Evolutionary conservation across 768 basidiomycete species (phyloP).

Genomic region (Cystobasidium onofrii): DNA sequence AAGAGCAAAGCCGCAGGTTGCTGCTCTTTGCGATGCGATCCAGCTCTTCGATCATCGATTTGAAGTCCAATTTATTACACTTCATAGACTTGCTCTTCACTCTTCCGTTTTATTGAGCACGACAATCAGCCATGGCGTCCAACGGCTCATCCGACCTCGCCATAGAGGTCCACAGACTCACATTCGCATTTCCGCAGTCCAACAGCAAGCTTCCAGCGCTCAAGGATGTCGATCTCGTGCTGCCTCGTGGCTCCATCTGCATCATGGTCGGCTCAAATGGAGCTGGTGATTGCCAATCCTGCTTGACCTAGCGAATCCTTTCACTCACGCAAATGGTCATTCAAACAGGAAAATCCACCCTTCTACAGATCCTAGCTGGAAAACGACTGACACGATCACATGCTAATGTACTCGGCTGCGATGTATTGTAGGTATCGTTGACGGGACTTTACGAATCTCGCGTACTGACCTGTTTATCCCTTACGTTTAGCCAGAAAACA

Average conservation of each 20-base stretch:
- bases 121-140: neutral
- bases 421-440: constrained; percentile 58
- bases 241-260: constrained; percentile 67
- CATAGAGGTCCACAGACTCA: constrained; percentile 42
- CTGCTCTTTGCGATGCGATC: too few relatives aligned
- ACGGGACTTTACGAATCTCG: neutral
- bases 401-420: constrained; percentile 65
- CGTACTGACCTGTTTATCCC: neutral
- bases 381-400: constrained; percentile 65
- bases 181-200: constrained; percentile 50
- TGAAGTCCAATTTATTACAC: too few relatives aligned
- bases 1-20: too few relatives aligned
- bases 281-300: constrained; percentile 55
- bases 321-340: constrained; percentile 3
- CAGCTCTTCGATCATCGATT: too few relatives aligned
- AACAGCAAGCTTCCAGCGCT: constrained; percentile 53
- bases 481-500: constrained; percentile 53
- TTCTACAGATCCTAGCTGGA: constrained; percentile 86
- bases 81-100: too few relatives aligned
- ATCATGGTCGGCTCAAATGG: constrained; percentile 88
- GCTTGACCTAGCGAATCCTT: too few relatives aligned
- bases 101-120: too few relatives aligned
- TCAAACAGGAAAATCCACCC: constrained; percentile 78
- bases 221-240: constrained; percentile 56
- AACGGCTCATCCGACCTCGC: constrained; percentile 35